These are phyloP conservation scores for Nematocida sp. DNA, from an alignment of 371 early-diverging fungal genomes.

Conservation along the genomic window DNA sequence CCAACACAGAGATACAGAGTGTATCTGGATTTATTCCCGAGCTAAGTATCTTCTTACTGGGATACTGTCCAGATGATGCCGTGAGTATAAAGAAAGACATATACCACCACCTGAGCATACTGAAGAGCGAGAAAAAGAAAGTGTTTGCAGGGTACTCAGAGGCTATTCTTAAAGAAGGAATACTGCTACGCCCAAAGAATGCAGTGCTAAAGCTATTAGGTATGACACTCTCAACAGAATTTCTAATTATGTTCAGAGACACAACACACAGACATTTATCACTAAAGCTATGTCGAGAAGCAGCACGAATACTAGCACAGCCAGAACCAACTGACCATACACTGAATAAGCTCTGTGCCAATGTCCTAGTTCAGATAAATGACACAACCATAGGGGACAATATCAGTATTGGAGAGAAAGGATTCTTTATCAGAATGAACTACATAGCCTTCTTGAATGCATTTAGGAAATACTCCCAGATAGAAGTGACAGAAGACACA, in stretches of 20 bases:
- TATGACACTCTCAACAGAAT: constrained; percentile 45
- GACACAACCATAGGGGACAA: constrained; percentile 50
- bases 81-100: constrained; percentile 49
- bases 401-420: constrained; percentile 46
- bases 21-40: constrained; percentile 41
- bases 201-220: constrained; percentile 41
- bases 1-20: constrained; percentile 5
- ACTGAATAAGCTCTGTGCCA: constrained; percentile 49
- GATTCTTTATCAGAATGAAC: constrained; percentile 49
- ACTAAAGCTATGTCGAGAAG: constrained; percentile 42
- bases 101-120: constrained; percentile 45
- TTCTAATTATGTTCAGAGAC: constrained; percentile 47
- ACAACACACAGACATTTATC: constrained; percentile 47
- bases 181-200: constrained; percentile 45
- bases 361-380: constrained; percentile 49
- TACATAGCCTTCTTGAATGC: constrained; percentile 19
- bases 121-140: constrained; percentile 44
- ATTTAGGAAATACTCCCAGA: constrained; percentile 21
- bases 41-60: constrained; percentile 46
- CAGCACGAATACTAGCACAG: constrained; percentile 21
- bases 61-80: constrained; percentile 49
- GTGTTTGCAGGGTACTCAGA: constrained; percentile 48
- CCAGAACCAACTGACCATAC: constrained; percentile 48
- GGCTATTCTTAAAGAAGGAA: constrained; percentile 46
- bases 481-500: constrained; percentile 39